These are phyloP conservation scores for Sporisorium graminicola DNA, from an alignment of 1,284 basidiomycete species.

Conservation along the genomic window DNA sequence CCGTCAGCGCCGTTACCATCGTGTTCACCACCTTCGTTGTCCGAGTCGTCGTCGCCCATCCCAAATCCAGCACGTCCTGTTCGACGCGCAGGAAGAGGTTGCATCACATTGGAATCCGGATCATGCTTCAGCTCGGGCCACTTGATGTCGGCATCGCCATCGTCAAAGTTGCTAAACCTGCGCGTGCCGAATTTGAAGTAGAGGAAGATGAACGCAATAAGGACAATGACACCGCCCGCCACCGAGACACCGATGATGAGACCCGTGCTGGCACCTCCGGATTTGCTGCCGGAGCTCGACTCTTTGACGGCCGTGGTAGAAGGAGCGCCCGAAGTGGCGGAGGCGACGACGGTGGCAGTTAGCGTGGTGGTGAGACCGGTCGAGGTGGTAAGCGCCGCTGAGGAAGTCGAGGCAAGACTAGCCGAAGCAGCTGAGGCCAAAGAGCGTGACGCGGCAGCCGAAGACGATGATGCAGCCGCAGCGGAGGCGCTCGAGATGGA, in stretches of 20 bases:
- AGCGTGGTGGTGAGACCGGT: conserved; percentile 32
- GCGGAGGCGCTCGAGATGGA: conserved; percentile 25
- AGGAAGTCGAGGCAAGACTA: conserved; percentile 25
- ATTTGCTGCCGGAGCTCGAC: conserved; percentile 8
- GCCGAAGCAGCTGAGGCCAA: conserved; percentile 31
- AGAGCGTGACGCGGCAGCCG: conserved; percentile 20
- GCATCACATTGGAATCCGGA: conserved; percentile 57
- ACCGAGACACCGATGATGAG: conserved; percentile 66
- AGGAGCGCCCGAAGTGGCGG: conserved; percentile 12
- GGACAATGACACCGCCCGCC: conserved; percentile 60
- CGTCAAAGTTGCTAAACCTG: conserved; percentile 52
- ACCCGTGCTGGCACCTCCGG: conserved; percentile 43
- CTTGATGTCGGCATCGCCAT: conserved; percentile 64
- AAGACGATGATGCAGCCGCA: conserved; percentile 11
- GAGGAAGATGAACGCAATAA: conserved; percentile 59
- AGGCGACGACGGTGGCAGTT: conserved; percentile 29
- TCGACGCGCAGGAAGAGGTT: conserved; percentile 63
- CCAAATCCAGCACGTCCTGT: conserved; percentile 68
- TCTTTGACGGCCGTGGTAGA: conserved; percentile 11
- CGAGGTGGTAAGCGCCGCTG: conserved; percentile 21
- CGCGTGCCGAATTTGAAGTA: conserved; percentile 63
- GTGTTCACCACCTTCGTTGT: conserved; percentile 43
- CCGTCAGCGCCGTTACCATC: conserved; percentile 10
- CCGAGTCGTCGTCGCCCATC: conserved; percentile 66
- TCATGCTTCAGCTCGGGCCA: conserved; percentile 68